A percentile compares a stretch with the other conserved stretches of the same genome.
These are phyloP conservation scores for Candida albicans DNA, from an alignment of 1,139 yeast genomes.

Conservation along the genomic window DNA sequence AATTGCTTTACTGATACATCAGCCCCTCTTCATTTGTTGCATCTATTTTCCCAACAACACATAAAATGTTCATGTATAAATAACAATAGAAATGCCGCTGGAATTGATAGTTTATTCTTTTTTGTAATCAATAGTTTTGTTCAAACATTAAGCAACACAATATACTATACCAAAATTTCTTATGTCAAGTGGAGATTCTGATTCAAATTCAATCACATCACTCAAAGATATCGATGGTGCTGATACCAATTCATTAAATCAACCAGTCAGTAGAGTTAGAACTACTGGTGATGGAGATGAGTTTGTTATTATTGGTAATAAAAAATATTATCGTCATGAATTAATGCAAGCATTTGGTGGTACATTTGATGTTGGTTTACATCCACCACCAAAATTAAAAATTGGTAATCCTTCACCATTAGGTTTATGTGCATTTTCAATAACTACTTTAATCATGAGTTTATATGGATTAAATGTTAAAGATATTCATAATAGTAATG, in stretches of 20 bases:
- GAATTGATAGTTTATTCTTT: not conserved
- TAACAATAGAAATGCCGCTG: too few species aligned
- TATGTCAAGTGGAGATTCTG: conserved; percentile 2
- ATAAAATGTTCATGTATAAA: too few species aligned
- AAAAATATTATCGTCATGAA: conserved; percentile 35
- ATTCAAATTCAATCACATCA: conserved; percentile 1
- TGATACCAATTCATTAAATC: not conserved
- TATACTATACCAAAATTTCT: not conserved
- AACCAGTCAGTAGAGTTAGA: conserved; percentile 17
- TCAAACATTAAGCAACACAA: too few species aligned
- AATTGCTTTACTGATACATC: too few species aligned
- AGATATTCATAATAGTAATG: conserved; percentile 30
- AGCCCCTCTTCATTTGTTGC: too few species aligned
- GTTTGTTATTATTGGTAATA: conserved; percentile 30
- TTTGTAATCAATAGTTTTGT: too few species aligned
- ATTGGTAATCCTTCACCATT: conserved; percentile 59
- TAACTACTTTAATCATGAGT: conserved; percentile 43
- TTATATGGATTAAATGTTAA: conserved; percentile 36
- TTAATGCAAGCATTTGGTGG: conserved; percentile 37
- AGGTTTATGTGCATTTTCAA: conserved; percentile 51
- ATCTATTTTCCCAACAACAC: too few species aligned
- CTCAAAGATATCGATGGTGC: not conserved
- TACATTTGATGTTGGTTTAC: conserved; percentile 16
- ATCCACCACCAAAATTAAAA: conserved; percentile 29
- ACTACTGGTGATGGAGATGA: conserved; percentile 25